A percentile compares a stretch with the other conserved stretches of the same genome.
Evolutionary conservation across 352 stramenopile species (phyloP).

Genomic region (Phytopythium kandeliae): DNA sequence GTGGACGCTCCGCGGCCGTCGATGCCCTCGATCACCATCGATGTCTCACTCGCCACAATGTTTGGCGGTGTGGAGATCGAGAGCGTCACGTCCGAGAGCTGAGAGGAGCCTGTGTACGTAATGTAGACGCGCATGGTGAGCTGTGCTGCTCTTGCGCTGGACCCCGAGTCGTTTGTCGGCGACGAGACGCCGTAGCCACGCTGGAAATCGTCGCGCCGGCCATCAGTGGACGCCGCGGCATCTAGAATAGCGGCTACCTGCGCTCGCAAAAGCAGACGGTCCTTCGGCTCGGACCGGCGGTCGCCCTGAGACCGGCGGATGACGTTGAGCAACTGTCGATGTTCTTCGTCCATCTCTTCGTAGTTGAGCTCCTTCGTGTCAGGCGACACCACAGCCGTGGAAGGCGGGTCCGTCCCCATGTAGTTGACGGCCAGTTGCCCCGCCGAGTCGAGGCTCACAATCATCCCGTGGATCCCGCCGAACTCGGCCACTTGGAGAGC

Average conservation of each 20-base stretch:
- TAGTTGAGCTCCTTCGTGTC: slow-evolving; percentile 88
- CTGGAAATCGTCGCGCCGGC: slow-evolving; percentile 32
- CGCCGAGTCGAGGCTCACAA: slow-evolving; percentile 73
- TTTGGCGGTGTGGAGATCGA: slow-evolving; percentile 62
- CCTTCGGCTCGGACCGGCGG: slow-evolving; percentile 56
- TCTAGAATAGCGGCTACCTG: slow-evolving; percentile 74
- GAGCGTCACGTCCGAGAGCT: slow-evolving; percentile 71
- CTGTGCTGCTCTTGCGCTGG: slow-evolving; percentile 25
- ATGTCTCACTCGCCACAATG: slow-evolving; percentile 51
- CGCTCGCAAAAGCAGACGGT: slow-evolving; percentile 65
- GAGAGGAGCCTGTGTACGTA: slow-evolving; percentile 69
- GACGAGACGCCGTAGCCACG: slow-evolving; percentile 9
- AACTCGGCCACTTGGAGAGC: slow-evolving; percentile 63
- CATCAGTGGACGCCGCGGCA: slow-evolving; percentile 18
- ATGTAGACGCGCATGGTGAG: slow-evolving; percentile 80
- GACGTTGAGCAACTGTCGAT: slow-evolving; percentile 82
- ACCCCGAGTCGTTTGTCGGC: slow-evolving; percentile 2
- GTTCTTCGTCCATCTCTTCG: slow-evolving; percentile 89
- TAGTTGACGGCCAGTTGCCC: slow-evolving; percentile 81
- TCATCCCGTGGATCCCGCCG: slow-evolving; percentile 68
- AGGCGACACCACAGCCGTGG: slow-evolving; percentile 53
- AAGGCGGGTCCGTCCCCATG: slow-evolving; percentile 86
- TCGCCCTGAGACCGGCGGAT: slow-evolving; percentile 76
- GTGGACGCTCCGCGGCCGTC: slow-evolving; percentile 47
- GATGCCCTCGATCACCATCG: slow-evolving; percentile 66